Percentiles rank a stretch among this genome's conserved stretches.
phyloP scores from a whole-genome alignment of 2,329 filamentous ascomycete genomes.

The Verruconis gallopava region DNA sequence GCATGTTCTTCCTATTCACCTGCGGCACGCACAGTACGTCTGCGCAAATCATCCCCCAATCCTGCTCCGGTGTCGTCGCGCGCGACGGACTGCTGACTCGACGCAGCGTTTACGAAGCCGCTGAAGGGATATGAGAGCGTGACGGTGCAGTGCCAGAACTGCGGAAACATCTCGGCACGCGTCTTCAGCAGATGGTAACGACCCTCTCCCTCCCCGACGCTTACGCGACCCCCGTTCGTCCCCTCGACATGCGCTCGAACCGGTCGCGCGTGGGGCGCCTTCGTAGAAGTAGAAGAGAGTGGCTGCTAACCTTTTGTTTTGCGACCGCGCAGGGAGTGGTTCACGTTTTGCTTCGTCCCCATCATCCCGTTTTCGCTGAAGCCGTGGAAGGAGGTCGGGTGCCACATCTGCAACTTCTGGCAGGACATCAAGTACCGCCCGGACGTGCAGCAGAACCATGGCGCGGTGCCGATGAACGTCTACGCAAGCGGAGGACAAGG shows the following conservation, averaged over 20 bases:
- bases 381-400: slow-evolving; percentile 46
- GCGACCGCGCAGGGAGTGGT: slow-evolving; percentile 47
- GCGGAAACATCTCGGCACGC: slow-evolving; percentile 35
- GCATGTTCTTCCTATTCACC: slow-evolving; percentile 38
- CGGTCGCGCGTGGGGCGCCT: too few species aligned
- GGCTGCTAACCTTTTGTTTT: too few species aligned
- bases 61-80: background rate
- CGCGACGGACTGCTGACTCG: background rate
- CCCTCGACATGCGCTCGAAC: too few species aligned
- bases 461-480: background rate
- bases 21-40: slow-evolving; percentile 21
- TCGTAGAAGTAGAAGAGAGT: too few species aligned
- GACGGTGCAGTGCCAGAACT: slow-evolving; percentile 39
- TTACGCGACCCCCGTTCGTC: too few species aligned
- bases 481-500: background rate
- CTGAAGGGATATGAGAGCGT: slow-evolving; percentile 37
- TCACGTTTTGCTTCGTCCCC: slow-evolving; percentile 68
- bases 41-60: too few species aligned
- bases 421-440: slow-evolving; percentile 38
- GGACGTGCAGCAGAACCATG: background rate
- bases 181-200: slow-evolving; percentile 35
- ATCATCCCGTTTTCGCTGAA: slow-evolving; percentile 54
- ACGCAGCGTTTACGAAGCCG: slow-evolving; percentile 31
- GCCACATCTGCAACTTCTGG: slow-evolving; percentile 63
- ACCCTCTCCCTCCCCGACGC: too few species aligned